phyloP scores from a whole-genome alignment of 441 rosid genomes.

The Brassica balearica region DNA sequence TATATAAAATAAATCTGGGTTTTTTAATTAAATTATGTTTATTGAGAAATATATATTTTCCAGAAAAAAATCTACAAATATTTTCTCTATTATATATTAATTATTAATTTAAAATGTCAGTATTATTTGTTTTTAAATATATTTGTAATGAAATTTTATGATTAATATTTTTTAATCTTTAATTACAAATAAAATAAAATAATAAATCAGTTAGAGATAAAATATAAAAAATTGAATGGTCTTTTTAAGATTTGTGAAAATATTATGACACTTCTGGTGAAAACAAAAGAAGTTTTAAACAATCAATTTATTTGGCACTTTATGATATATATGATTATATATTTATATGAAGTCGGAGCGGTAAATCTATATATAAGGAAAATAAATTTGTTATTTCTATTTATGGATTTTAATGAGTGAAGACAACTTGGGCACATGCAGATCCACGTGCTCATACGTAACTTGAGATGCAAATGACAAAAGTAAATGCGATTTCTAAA shows the following conservation, averaged over 20 bases:
- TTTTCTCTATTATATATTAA: too few species aligned
- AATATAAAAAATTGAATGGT: neutral
- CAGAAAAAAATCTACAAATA: neutral
- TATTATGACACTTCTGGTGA: neutral
- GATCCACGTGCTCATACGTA: constrained; percentile 29
- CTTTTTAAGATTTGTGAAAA: neutral
- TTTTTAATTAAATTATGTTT: neutral
- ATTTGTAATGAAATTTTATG: too few species aligned
- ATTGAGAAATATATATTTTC: neutral
- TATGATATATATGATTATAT: neutral
- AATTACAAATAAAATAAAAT: too few species aligned
- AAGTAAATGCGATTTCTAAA: constrained; percentile 11
- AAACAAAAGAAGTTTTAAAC: too few species aligned
- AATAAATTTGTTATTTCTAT: neutral
- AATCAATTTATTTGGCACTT: neutral
- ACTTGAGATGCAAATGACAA: constrained; percentile 16
- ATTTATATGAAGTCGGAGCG: neutral
- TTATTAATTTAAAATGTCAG: too few species aligned
- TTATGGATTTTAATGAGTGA: neutral
- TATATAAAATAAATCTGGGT: neutral
- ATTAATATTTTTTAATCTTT: too few species aligned
- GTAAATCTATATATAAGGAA: neutral
- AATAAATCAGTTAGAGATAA: neutral
- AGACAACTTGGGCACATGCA: constrained; percentile 29
- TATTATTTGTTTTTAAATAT: too few species aligned